phyloP scores from a whole-genome alignment of 495 filamentous ascomycete genomes.

The Aspergillus affinis region DNA sequence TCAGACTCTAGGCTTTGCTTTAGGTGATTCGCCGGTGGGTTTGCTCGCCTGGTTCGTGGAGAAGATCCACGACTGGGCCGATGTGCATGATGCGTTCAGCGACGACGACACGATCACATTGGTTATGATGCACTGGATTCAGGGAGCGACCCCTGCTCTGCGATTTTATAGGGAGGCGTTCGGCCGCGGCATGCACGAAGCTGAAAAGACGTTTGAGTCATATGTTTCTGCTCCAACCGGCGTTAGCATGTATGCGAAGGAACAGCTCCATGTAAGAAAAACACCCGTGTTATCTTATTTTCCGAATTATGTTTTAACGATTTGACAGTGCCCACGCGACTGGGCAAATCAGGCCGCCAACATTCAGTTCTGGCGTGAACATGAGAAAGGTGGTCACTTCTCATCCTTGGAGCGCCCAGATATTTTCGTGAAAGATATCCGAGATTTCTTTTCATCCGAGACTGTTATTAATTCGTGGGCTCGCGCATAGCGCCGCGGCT shows the following conservation, averaged over 20 bases:
- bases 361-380: conserved; percentile 28
- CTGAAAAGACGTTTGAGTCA: background rate
- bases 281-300: background rate
- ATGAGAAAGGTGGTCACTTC: conserved; percentile 42
- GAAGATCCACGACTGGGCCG: conserved; percentile 25
- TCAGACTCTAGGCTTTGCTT: conserved; percentile 22
- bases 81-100: conserved; percentile 24
- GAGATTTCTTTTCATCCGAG: conserved; percentile 21
- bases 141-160: conserved; percentile 25
- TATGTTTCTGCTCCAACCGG: conserved; percentile 16
- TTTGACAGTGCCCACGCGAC: conserved; percentile 19
- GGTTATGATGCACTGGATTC: conserved; percentile 32
- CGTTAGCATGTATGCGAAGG: conserved; percentile 22
- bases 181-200: conserved; percentile 10
- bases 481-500: background rate
- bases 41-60: conserved; percentile 31
- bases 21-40: conserved; percentile 27
- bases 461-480: conserved; percentile 4
- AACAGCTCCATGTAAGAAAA: conserved; percentile 20
- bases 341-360: conserved; percentile 22
- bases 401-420: conserved; percentile 38
- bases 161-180: conserved; percentile 29
- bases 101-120: conserved; percentile 27
- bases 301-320: background rate
- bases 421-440: conserved; percentile 32